A percentile compares a stretch with the other conserved stretches of the same genome.
These are phyloP conservation scores for Candida yuanshanica DNA, from an alignment of 805 yeast species.

Conservation along the genomic window DNA sequence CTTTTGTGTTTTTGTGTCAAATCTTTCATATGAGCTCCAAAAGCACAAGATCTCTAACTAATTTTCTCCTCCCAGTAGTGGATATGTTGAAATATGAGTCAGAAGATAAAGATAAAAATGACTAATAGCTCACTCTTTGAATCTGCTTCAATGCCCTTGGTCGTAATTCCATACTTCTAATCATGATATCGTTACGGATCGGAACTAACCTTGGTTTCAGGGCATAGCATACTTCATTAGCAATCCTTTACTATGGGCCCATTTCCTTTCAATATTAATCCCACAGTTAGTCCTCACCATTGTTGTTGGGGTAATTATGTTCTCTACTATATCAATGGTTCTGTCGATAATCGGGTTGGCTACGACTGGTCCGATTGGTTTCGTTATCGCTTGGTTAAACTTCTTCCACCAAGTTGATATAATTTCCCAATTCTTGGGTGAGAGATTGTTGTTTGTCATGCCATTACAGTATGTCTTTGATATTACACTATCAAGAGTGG, in stretches of 20 bases:
- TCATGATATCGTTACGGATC: no score
- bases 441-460: neutral
- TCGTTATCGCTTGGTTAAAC: neutral
- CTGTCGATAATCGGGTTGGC: neutral
- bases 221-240: slow-evolving; percentile 2
- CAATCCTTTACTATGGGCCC: slow-evolving; percentile 2
- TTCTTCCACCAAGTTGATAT: neutral
- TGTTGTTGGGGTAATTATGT: neutral
- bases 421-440: neutral
- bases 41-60: no score
- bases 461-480: slow-evolving; percentile 1
- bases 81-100: no score
- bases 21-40: no score
- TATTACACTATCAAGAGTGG: neutral
- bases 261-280: neutral
- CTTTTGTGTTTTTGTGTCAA: slow-evolving; percentile 1
- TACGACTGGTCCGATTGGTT: neutral
- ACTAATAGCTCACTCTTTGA: neutral
- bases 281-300: neutral
- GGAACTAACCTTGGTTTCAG: no score
- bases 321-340: neutral
- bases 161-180: neutral
- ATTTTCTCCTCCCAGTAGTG: no score
- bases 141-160: neutral
- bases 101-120: no score